A percentile compares a stretch with the other conserved stretches of the same genome.
phyloP scores from a whole-genome alignment of 306 rosid genomes.

The Prunus mira region DNA sequence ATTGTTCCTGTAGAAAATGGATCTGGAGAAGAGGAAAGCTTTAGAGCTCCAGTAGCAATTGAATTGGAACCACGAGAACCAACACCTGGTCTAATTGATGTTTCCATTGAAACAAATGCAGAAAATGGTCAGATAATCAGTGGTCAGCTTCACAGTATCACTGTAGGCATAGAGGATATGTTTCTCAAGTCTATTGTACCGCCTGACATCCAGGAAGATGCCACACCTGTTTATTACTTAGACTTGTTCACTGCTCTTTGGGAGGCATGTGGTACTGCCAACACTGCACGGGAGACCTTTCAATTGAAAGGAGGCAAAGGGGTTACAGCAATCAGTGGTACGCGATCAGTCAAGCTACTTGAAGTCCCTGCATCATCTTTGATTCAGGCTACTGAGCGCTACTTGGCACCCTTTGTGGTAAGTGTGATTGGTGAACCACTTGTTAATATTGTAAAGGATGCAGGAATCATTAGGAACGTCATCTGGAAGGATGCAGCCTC shows the following conservation, averaged over 20 bases:
- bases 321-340: conserved; percentile 79
- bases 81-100: conserved; percentile 80
- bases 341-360: conserved; percentile 87
- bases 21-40: conserved; percentile 49
- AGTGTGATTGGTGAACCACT: conserved; percentile 85
- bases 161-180: conserved; percentile 92
- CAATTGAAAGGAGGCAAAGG: conserved; percentile 85
- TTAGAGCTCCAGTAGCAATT: conserved; percentile 53
- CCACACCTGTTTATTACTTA: conserved; percentile 51
- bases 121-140: conserved; percentile 76
- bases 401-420: conserved; percentile 70
- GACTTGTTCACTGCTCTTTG: conserved; percentile 79
- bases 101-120: conserved; percentile 75
- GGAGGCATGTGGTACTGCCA: conserved; percentile 89
- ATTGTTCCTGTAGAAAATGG: conserved; percentile 64
- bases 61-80: conserved; percentile 97
- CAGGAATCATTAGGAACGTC: conserved; percentile 63
- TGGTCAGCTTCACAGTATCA: conserved; percentile 79
- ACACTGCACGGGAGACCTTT: conserved; percentile 79
- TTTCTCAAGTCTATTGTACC: conserved; percentile 81
- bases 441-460: conserved; percentile 51
- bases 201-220: conserved; percentile 43
- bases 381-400: conserved; percentile 68
- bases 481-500: conserved; percentile 50
- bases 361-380: conserved; percentile 60